These are phyloP conservation scores for Phytophthora aleatoria DNA, from an alignment of 352 stramenopile species.

Conservation along the genomic window DNA sequence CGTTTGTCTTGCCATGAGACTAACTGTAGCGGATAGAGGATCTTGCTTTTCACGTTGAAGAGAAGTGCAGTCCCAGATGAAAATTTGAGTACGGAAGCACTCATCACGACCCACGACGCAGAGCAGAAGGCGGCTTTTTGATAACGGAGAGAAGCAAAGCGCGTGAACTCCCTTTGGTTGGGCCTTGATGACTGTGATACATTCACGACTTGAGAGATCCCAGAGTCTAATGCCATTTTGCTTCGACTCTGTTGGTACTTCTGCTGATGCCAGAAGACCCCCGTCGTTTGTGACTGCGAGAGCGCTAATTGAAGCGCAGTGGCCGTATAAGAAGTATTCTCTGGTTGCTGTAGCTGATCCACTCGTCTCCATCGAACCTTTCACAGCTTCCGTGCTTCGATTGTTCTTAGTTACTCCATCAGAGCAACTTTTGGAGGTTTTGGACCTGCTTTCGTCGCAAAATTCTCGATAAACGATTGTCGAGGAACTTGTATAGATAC, in stretches of 20 bases:
- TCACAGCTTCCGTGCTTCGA: slow-evolving; percentile 18
- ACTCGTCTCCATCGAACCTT: slow-evolving; percentile 21
- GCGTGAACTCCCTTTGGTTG: slow-evolving; percentile 53
- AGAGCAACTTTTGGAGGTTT: not conserved
- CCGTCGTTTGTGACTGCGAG: slow-evolving; percentile 55
- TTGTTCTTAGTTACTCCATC: slow-evolving; percentile 4
- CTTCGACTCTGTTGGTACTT: slow-evolving; percentile 37
- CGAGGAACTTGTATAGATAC: slow-evolving; percentile 65
- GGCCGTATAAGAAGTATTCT: slow-evolving; percentile 51
- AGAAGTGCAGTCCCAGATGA: slow-evolving; percentile 71
- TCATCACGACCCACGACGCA: slow-evolving; percentile 71
- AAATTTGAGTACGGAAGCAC: slow-evolving; percentile 69
- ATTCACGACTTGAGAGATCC: slow-evolving; percentile 50
- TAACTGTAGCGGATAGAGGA: slow-evolving; percentile 12
- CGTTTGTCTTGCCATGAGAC: slow-evolving; percentile 80
- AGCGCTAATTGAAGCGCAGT: slow-evolving; percentile 36
- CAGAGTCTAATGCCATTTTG: slow-evolving; percentile 56
- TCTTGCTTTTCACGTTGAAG: slow-evolving; percentile 12
- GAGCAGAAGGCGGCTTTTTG: slow-evolving; percentile 36
- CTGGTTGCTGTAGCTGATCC: slow-evolving; percentile 7
- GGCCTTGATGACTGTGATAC: slow-evolving; percentile 50
- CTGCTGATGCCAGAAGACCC: slow-evolving; percentile 47
- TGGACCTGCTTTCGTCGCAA: slow-evolving; percentile 11
- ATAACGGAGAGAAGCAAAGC: slow-evolving; percentile 52
- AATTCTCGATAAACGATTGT: slow-evolving; percentile 68